A percentile compares a stretch with the other conserved stretches of the same genome.
phyloP scores from a whole-genome alignment of 1,139 yeast species.

The Kodamaea fungicola region DNA sequence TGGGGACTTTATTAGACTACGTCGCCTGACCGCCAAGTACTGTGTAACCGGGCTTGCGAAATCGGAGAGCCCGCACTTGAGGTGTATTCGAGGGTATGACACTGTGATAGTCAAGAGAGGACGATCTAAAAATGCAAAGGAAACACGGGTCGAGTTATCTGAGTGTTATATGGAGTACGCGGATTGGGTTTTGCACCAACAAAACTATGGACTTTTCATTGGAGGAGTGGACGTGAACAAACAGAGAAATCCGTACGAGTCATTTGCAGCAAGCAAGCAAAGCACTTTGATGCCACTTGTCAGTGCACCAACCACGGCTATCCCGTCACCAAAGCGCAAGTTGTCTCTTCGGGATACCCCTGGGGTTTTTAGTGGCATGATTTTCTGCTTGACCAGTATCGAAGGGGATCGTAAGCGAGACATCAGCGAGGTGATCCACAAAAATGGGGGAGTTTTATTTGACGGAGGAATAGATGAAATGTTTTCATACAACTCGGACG shows the following conservation, averaged over 20 bases:
- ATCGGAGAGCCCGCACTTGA: constrained; percentile 20
- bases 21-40: constrained; percentile 22
- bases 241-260: constrained; percentile 3
- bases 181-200: constrained; percentile 44
- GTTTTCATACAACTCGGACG: constrained; percentile 15
- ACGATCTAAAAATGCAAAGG: constrained; percentile 13
- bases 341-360: not conserved
- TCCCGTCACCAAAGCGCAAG: not conserved
- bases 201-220: constrained; percentile 12
- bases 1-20: constrained; percentile 28
- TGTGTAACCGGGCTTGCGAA: constrained; percentile 43
- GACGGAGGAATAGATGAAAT: constrained; percentile 45
- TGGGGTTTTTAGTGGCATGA: constrained; percentile 18
- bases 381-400: constrained; percentile 39
- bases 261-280: constrained; percentile 10
- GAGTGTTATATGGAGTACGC: constrained; percentile 33
- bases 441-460: constrained; percentile 53
- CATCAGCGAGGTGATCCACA: constrained; percentile 32
- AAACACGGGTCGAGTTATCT: constrained; percentile 14
- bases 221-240: constrained; percentile 8
- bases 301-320: constrained; percentile 1
- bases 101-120: constrained; percentile 34
- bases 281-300: constrained; percentile 4
- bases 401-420: constrained; percentile 33
- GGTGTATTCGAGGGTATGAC: constrained; percentile 61